Evolutionary conservation across 1,284 basidiomycete species (phyloP), one percentile per base, ranked within the genome.

Genomic region (Retiboletus fuscus): DNA sequence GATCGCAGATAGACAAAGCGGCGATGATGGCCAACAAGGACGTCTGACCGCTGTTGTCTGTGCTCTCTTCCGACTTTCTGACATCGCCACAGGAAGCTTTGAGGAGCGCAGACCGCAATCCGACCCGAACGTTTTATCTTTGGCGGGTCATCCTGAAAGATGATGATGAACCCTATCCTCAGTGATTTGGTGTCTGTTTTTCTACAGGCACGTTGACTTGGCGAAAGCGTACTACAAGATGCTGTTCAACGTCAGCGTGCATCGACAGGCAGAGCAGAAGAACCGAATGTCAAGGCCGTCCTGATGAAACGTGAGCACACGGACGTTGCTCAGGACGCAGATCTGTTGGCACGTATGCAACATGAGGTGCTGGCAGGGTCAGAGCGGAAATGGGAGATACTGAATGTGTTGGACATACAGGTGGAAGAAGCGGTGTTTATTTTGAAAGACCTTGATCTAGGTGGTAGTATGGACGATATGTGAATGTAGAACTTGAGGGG

Each of bases 21-120:
- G 95, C 96, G 8, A 95, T 99, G 91, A 93, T 99, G 85, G 90
- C 95, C 1, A 89, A 93, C 49, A 95, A 95, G 79, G 94, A 97
- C 76, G 93, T 95, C 64, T 91, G 97, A 64, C 92, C 93, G 53
- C 83, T 96, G 55, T 87, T 98, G 68, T 89, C 94, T 16, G 89
- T 92, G 3, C 88, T 99, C 67, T 91, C 95, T 13, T 88, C 91
- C 16, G 92, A 96, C 77, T 92, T 90, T 41, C 82, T 98, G 67
- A 91, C 98, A 76, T 95, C 94, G 77, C 93, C 93, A 16, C 95
- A 97, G 84, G 96, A 98, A 81, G 93, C 98, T 5, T 93, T 96
- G 6, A 94, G 93, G 82, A 95, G 91, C 72, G 92, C 93, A 26
- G 94, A 96, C 79, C 92, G 95, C 68, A 94, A 95, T 79, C 94